phyloP scores from a whole-genome alignment of 148 eudicot species.

The Vaccinium macrocarpon region DNA sequence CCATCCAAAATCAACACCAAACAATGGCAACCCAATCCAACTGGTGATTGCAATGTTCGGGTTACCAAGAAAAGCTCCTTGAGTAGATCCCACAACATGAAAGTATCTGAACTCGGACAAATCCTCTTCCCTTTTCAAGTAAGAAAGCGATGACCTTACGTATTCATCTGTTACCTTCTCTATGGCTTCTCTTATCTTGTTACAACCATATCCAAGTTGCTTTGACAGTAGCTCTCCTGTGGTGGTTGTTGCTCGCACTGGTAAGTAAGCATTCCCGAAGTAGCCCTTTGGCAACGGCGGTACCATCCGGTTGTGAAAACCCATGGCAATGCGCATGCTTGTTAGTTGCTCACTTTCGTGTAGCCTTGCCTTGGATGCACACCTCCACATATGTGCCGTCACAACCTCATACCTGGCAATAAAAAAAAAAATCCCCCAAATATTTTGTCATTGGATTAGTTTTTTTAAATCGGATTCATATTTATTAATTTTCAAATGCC shows the following conservation, averaged over 20 bases:
- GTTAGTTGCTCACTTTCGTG: background rate
- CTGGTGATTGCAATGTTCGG: background rate
- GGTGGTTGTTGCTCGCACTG: background rate
- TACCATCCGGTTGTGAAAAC: background rate
- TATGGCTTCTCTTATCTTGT: conserved; percentile 32
- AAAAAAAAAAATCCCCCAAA: too few relatives aligned
- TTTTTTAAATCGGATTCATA: too few relatives aligned
- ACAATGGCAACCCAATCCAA: background rate
- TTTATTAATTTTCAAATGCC: too few relatives aligned
- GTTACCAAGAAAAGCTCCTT: conserved; percentile 20
- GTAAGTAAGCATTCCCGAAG: background rate
- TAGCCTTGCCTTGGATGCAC: background rate
- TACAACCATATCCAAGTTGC: conserved; percentile 32
- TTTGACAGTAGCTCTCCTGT: conserved; percentile 34
- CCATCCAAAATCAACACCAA: background rate
- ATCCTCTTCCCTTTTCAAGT: conserved; percentile 27
- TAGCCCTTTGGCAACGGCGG: background rate
- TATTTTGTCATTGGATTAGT: too few relatives aligned
- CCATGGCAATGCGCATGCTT: background rate
- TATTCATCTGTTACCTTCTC: conserved; percentile 28
- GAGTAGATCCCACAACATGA: conserved; percentile 14
- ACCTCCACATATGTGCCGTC: background rate
- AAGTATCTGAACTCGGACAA: conserved; percentile 32
- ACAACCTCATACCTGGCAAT: background rate
- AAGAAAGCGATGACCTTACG: conserved; percentile 27